Base-by-base conservation (phyloP, 2,329 filamentous ascomycete genomes). In the Fusarium foetens region DNA sequence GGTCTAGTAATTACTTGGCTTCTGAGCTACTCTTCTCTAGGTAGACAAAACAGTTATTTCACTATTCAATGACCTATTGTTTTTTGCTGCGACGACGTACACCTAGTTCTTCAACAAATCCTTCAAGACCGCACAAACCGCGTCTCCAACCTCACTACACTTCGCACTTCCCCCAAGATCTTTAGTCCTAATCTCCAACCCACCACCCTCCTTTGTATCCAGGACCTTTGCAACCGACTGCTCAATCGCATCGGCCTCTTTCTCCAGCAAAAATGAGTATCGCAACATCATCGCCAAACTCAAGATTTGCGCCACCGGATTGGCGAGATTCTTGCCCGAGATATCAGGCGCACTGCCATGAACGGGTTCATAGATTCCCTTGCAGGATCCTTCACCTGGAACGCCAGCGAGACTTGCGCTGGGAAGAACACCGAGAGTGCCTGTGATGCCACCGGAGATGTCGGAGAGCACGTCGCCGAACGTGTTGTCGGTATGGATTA, bases 291-390 rank as follows among this genome's bases (percentile, higher is more conserved):
- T 92, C 61, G 90, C 90, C 31, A 93, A 82, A 54, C 91, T 93
- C 42, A 94, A 85, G 36, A 94, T 89, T 73, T 91, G 89, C 2
- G 91, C 92, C 38, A 94, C 86, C 0, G 92, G 92, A 82, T 94
- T 94, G 59, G 92, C 91, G 45, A 93, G 86, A 42, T 90, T 90
- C 79, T 92, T 87, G 63, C 92, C 92, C 12, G 90, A 89, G 71
- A 94, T 94, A 74, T 94, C 92, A 16, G 92, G 92, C 5, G 92
- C 92, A 58, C 78, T 88, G 84, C 91, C 92, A 78, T 94, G 92
- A 60, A 94, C 93, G 8, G 92, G 92, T 83, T 94, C 92, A 78
- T 93, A 94, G 74, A 94, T 93, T 68, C 92, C 91, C 74, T 92
- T 93, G 75, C 80, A 82, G n/a, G 73, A 75, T n/a, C 76, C 79